Evolutionary conservation across 768 basidiomycete species (phyloP), one percentile per base, ranked within the genome.

Genomic region (Pluteus cervinus): DNA sequence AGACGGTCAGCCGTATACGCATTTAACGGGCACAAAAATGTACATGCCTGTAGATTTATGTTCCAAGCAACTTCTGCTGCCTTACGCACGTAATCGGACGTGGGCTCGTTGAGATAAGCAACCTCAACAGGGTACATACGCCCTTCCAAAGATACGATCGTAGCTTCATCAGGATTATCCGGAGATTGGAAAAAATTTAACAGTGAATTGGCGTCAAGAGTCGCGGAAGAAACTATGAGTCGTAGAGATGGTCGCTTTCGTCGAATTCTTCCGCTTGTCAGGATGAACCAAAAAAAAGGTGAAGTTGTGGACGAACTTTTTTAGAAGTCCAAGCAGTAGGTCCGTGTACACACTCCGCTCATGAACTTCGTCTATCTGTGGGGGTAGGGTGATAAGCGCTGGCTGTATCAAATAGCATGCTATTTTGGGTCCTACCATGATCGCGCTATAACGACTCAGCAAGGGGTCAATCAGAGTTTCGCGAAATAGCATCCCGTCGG

Each of bases 311-410:
- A 48, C 68, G 24, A 30, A 93, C 93, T 98, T 98, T 66, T 96
- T 94, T 32, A 99, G 61, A 12, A 97, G 63, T 0, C 94, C 94
- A 1, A 99, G 69, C 2, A 99, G 63, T 7, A 99, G 63, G 56
- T 99, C 96, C 1, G 93, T 97, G 56, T 97, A 94, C n/a, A 90
- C 69, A 51, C 90, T 89, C 23, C 96, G 71, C 55, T 99, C 96
- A 55, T 99, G 96, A 0, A 91, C 96, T 66, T 98, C 96, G 50
- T 99, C 96, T 32, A 99, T 82, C 92, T 94, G 47, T 23, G 29
- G 36, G 7, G 17, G 39, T 31, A 29, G 18, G 43, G 29, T 23
- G 9, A 30, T 10, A 33, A 23, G 42, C 28, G 36, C 28, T 10
- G 36, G 25, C 9, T 29, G 28, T 36, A 41, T 44, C 32, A n/a